A percentile compares a stretch with the other conserved stretches of the same genome.
phyloP scores from a whole-genome alignment of 371 early-diverging fungal species.

The Mucor piriformis region DNA sequence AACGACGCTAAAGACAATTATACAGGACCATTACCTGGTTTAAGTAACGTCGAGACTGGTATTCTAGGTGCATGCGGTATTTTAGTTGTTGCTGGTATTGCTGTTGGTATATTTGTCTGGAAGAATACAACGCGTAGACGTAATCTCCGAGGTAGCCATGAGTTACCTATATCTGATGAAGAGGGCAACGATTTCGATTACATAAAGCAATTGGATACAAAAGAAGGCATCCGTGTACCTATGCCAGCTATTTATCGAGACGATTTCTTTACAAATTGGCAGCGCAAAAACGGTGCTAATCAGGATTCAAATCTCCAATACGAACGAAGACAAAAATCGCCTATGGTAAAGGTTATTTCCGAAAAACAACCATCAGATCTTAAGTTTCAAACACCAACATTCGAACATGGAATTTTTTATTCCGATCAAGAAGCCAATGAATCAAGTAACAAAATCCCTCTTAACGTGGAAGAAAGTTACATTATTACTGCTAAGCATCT shows the following conservation, averaged over 20 bases:
- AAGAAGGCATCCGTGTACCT: not conserved
- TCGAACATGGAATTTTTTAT: not conserved
- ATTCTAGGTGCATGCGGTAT: slow-evolving; percentile 18
- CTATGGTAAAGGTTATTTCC: slow-evolving; percentile 1
- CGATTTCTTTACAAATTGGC: slow-evolving; percentile 5
- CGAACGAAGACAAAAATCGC: not conserved
- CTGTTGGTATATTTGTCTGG: slow-evolving; percentile 25
- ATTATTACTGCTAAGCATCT: not conserved
- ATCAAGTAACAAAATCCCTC: not conserved
- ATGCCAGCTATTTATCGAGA: not conserved
- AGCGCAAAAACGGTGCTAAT: not conserved
- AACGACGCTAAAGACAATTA: not conserved
- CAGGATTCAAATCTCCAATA: not conserved
- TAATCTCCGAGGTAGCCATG: slow-evolving; percentile 1
- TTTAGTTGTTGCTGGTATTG: slow-evolving; percentile 23
- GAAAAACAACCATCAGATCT: not conserved
- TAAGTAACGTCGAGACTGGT: slow-evolving; percentile 17
- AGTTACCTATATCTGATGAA: not conserved
- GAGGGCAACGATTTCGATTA: not conserved
- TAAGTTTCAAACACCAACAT: slow-evolving; percentile 1
- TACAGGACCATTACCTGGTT: not conserved
- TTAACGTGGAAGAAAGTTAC: not conserved
- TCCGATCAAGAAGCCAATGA: not conserved
- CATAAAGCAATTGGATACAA: not conserved
- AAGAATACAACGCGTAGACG: slow-evolving; percentile 12